phyloP scores from a whole-genome alignment of 2,329 filamentous ascomycete genomes.

The Penicillium sp. region DNA sequence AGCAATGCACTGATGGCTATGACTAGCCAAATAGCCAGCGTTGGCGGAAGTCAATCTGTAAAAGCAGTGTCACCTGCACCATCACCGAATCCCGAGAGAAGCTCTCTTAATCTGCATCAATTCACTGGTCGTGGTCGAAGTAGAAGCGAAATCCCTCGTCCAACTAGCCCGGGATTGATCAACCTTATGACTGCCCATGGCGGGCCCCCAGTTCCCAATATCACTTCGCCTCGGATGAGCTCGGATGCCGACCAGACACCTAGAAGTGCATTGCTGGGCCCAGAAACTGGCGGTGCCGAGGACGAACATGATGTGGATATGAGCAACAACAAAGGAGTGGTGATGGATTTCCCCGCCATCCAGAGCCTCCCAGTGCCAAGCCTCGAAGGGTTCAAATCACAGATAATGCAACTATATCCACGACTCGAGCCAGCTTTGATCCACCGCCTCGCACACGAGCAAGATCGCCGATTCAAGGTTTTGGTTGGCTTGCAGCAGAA shows the following conservation, averaged over 20 bases:
- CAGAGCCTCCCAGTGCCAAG: slow-evolving; percentile 72
- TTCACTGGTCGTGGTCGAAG: slow-evolving; percentile 55
- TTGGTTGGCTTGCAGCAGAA: slow-evolving; percentile 70
- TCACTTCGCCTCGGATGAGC: slow-evolving; percentile 46
- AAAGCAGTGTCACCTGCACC: slow-evolving; percentile 50
- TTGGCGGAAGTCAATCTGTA: slow-evolving; percentile 60
- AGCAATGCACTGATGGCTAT: slow-evolving; percentile 49
- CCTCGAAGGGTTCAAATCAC: slow-evolving; percentile 72
- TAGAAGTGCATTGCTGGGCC: slow-evolving; percentile 14
- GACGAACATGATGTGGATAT: slow-evolving; percentile 60
- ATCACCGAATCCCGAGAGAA: slow-evolving; percentile 37
- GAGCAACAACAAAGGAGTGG: slow-evolving; percentile 61
- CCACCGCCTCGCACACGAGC: slow-evolving; percentile 80
- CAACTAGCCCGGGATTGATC: slow-evolving; percentile 47
- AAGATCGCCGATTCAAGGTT: slow-evolving; percentile 75
- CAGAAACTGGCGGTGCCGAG: slow-evolving; percentile 38
- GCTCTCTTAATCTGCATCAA: slow-evolving; percentile 48
- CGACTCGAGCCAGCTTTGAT: slow-evolving; percentile 67
- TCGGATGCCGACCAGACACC: slow-evolving; percentile 13
- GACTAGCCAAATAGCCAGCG: slow-evolving; percentile 47
- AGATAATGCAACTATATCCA: slow-evolving; percentile 76
- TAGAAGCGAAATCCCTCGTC: slow-evolving; percentile 58
- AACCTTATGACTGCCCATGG: slow-evolving; percentile 60
- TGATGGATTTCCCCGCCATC: slow-evolving; percentile 62
- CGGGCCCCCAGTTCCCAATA: slow-evolving; percentile 59